A percentile compares a stretch with the other conserved stretches of the same genome.
These are phyloP conservation scores for Aphanomyces astaci DNA, from an alignment of 352 stramenopile species.

Conservation along the genomic window DNA sequence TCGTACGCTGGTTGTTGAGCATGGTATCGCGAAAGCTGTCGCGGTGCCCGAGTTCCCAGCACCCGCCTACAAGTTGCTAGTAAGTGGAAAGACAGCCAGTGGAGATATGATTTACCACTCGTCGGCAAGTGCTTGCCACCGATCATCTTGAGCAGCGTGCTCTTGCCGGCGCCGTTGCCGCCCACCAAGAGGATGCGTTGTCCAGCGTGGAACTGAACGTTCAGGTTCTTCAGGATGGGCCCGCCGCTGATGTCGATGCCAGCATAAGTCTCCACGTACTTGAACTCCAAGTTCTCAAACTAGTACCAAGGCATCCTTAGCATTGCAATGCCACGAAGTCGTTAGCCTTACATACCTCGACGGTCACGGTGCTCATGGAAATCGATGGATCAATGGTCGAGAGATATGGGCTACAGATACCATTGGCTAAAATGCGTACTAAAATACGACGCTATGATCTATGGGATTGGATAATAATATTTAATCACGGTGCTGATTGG, in stretches of 20 bases:
- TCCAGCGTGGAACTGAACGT: conserved; percentile 66
- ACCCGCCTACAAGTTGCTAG: not conserved
- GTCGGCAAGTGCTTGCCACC: conserved; percentile 92
- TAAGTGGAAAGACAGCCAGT: conserved; percentile 28
- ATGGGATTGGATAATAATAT: too few relatives aligned
- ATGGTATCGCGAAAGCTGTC: conserved; percentile 94
- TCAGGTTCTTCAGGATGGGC: conserved; percentile 83
- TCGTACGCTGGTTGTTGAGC: conserved; percentile 90
- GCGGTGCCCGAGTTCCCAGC: conserved; percentile 59
- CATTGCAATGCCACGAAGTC: not conserved
- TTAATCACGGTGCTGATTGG: too few relatives aligned
- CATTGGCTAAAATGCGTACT: not conserved
- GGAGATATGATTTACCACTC: conserved; percentile 41
- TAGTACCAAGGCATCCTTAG: not conserved
- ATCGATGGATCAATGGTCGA: too few relatives aligned
- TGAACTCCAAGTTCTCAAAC: conserved; percentile 49
- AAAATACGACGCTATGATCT: too few relatives aligned
- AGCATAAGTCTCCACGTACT: conserved; percentile 30
- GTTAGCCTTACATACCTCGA: conserved; percentile 10
- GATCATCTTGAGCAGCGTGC: conserved; percentile 91
- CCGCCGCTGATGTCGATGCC: conserved; percentile 40
- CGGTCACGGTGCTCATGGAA: not conserved
- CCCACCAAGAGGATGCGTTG: conserved; percentile 90
- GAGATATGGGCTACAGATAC: not conserved
- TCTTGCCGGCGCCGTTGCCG: conserved; percentile 94